Base-by-base conservation (phyloP, 371 early-diverging fungal species). In the Rhizopus sp. region DNA sequence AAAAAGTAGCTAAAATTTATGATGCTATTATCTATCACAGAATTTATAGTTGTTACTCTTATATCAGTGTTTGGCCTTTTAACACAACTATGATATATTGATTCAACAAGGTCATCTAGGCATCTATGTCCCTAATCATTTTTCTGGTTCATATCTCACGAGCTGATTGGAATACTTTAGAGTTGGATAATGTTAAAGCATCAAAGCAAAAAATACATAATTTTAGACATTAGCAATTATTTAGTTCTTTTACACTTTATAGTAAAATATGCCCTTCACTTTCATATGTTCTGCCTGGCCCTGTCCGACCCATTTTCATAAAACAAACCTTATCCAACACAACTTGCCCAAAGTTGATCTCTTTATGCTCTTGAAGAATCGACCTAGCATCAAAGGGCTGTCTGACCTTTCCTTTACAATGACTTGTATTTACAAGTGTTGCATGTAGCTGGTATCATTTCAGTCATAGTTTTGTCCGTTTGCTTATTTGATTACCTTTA, bases 261-360 rank as follows among this genome's bases (percentile, higher is more conserved):
- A 62, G 23, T 8, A 50, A 10, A 37, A 68, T 70, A 23, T 63
- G 66, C 12, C 70, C 75, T 57, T 70, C 64, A 49, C 70, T 74
- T 6, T 63, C 35, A 46, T 74, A 74, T 23, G 72, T 72, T 4
- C 50, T 50, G 5, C 57, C 66, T 12, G 63, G 62, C 1, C 66
- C 64, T 13, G 50, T 56, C 7, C 55, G 49, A 9, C 70, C 70
- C 70, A 74, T 70, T 39, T 68, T 62, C 75, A 74, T 74, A 23
- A 74, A 37, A 55, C 70, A 71, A 5, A 74, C 32, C 48, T 70
- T 68, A 50, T 70, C 68, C 10, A 70, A 34, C 6, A 49, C 58
- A 33, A 62, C 71, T 3, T 42, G 39, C 30, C 75, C 70, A 7
- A 74, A 50, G 53, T 70, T 68, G 9, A 70, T 32, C 10, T 61